A percentile compares a stretch with the other conserved stretches of the same genome.
These are phyloP conservation scores for Skeletonema grethae DNA, from an alignment of 108 stramenopile species.

Conservation along the genomic window DNA sequence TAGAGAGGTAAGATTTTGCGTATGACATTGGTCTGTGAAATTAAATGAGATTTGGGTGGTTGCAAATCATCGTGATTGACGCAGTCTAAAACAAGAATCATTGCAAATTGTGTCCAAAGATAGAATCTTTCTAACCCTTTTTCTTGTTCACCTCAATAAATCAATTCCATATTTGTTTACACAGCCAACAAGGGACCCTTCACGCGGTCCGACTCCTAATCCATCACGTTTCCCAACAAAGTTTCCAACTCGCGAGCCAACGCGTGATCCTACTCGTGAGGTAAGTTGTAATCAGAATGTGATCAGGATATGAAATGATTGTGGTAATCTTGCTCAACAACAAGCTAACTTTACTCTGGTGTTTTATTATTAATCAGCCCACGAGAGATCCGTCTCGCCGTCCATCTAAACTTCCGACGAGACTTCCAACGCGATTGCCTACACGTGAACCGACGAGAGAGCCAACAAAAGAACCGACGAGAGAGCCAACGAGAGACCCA, in stretches of 20 bases:
- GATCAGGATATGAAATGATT: background rate
- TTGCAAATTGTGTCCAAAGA: background rate
- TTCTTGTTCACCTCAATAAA: background rate
- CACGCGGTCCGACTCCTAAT: conserved; percentile 7
- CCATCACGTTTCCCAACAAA: conserved; percentile 9
- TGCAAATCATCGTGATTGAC: background rate
- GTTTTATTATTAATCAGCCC: background rate
- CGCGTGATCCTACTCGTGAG: conserved; percentile 22
- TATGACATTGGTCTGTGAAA: background rate
- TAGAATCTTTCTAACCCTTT: background rate
- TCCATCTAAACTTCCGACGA: conserved; percentile 12
- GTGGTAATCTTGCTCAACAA: background rate
- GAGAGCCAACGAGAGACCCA: conserved; percentile 20
- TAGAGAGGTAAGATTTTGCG: conserved; percentile 7
- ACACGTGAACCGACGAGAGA: conserved; percentile 34
- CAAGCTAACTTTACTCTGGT: background rate
- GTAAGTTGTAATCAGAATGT: background rate
- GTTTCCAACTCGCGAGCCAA: conserved; percentile 15
- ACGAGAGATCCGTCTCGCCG: conserved; percentile 22
- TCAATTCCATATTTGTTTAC: background rate
- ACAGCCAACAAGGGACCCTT: conserved; percentile 6
- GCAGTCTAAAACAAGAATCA: background rate
- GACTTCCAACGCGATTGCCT: conserved; percentile 18
- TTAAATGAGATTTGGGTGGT: background rate
- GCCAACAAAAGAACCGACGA: conserved; percentile 32